phyloP scores from a whole-genome alignment of 331 rosid species.

The Malus hybrid region DNA sequence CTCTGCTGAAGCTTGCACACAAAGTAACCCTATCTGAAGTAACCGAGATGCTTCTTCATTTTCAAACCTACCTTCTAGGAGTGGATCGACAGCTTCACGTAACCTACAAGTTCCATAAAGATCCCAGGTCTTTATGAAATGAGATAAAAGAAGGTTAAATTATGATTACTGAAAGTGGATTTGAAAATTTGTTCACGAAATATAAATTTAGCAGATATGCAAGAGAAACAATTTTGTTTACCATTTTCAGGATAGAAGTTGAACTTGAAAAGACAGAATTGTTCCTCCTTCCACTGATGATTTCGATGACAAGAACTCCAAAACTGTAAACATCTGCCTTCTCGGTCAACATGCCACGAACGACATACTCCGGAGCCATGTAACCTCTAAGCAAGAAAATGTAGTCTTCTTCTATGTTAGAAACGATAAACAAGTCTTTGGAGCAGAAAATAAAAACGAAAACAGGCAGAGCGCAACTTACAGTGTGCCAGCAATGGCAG shows the following conservation, averaged over 20 bases:
- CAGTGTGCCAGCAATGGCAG: constrained; percentile 48
- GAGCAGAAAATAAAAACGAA: not conserved
- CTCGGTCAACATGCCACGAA: too few species aligned
- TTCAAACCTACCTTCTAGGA: constrained; percentile 30
- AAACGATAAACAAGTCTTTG: too few species aligned
- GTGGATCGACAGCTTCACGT: constrained; percentile 39
- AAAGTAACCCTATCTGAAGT: constrained; percentile 13
- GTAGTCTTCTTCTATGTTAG: too few species aligned
- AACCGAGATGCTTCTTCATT: constrained; percentile 40
- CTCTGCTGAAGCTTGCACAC: constrained; percentile 70
- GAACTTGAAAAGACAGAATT: constrained; percentile 30
- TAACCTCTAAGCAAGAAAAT: too few species aligned
- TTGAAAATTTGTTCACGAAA: too few species aligned
- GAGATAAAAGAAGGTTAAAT: not conserved
- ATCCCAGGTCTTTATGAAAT: constrained; percentile 50
- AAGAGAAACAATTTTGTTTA: too few species aligned
- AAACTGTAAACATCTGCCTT: too few species aligned
- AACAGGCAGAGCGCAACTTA: constrained; percentile 24
- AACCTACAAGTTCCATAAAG: constrained; percentile 41
- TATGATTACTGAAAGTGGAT: not conserved
- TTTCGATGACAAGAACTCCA: constrained; percentile 38
- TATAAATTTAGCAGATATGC: not conserved
- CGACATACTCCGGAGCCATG: too few species aligned
- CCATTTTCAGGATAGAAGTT: constrained; percentile 38
- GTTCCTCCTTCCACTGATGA: constrained; percentile 49